Evolutionary conservation across 164 flowering plant species (phyloP).

Genomic region (Piper betle): DNA sequence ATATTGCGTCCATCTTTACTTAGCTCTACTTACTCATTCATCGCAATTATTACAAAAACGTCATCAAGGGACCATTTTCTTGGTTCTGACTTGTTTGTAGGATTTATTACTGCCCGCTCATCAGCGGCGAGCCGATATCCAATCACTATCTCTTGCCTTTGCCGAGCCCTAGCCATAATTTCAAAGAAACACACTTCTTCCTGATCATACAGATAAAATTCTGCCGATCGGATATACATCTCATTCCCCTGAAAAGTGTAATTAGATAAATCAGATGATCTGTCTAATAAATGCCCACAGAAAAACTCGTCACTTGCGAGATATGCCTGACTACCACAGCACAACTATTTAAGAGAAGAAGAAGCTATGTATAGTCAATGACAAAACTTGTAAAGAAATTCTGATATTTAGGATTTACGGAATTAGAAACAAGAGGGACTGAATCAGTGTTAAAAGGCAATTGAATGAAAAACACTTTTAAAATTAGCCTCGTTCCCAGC

Average conservation of each 20-base stretch:
- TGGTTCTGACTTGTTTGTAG: constrained; percentile 32
- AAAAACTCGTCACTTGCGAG: no score
- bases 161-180: constrained; percentile 69
- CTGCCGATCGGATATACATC: constrained; percentile 80
- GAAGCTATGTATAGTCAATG: no score
- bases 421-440: no score
- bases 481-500: no score
- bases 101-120: constrained; percentile 71
- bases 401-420: no score
- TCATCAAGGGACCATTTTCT: constrained; percentile 80
- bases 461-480: no score
- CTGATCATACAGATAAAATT: constrained; percentile 71
- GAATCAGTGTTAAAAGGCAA: no score
- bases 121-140: constrained; percentile 62
- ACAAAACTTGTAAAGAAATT: no score
- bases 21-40: constrained; percentile 17
- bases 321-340: no score
- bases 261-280: no score
- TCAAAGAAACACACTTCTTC: constrained; percentile 73
- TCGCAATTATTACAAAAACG: constrained; percentile 73
- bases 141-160: constrained; percentile 66
- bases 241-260: constrained; percentile 59
- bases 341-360: no score
- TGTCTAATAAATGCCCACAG: neutral
- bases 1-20: neutral